These are phyloP conservation scores for Lepidium aucheri DNA, from an alignment of 345 rosid genomes.

Conservation along the genomic window DNA sequence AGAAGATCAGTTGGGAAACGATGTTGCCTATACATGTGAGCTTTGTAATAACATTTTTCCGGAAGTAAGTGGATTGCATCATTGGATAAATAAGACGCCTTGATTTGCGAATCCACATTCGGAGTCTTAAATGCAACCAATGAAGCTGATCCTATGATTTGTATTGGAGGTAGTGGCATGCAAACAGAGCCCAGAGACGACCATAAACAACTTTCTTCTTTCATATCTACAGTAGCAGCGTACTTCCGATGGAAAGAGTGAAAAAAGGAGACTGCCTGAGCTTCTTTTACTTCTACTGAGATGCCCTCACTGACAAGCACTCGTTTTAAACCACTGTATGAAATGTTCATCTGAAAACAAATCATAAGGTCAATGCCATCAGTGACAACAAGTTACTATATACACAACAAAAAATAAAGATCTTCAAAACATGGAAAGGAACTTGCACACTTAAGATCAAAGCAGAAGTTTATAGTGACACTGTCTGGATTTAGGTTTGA, in stretches of 20 bases:
- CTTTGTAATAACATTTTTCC: constrained; percentile 46
- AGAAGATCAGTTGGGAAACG: constrained; percentile 31
- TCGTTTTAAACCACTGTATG: constrained; percentile 42
- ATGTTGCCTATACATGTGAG: constrained; percentile 20
- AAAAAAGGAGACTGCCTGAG: constrained; percentile 50
- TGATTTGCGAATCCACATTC: constrained; percentile 35
- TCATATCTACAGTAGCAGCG: constrained; percentile 9
- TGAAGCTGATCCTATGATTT: constrained; percentile 51
- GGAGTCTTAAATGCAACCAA: constrained; percentile 40
- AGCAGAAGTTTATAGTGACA: not conserved
- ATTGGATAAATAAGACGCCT: constrained; percentile 32
- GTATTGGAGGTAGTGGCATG: constrained; percentile 42
- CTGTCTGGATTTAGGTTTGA: not conserved
- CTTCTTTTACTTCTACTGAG: constrained; percentile 44
- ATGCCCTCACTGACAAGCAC: constrained; percentile 62
- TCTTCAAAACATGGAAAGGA: not conserved
- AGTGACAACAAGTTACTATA: not conserved
- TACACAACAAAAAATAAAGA: not conserved
- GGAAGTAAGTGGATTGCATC: constrained; percentile 48
- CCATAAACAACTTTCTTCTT: constrained; percentile 22
- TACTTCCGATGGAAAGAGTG: constrained; percentile 31
- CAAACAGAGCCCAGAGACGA: constrained; percentile 29
- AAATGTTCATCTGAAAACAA: constrained; percentile 44
- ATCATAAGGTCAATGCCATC: not conserved
- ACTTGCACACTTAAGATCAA: not conserved